phyloP scores from a whole-genome alignment of 1,284 basidiomycete genomes.

The Fomitopsis schrenkii region DNA sequence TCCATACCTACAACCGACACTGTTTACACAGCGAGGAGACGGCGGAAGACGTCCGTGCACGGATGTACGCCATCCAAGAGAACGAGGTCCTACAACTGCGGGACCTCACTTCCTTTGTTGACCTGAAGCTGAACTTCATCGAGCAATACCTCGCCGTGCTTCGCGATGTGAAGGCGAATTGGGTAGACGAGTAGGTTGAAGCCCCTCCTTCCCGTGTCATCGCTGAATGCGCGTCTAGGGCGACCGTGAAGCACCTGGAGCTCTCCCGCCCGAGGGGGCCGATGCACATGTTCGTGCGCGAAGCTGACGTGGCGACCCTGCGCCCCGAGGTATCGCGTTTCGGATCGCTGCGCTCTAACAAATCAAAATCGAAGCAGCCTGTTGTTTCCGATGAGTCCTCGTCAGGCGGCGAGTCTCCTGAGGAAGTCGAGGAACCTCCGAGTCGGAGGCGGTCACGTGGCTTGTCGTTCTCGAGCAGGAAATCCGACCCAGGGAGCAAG shows the following conservation, averaged over 20 bases:
- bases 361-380: conserved; percentile 18
- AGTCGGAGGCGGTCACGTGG: conserved; percentile 17
- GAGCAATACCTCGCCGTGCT: conserved; percentile 67
- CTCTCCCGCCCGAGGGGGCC: conserved; percentile 10
- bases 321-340: conserved; percentile 7
- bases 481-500: conserved; percentile 40
- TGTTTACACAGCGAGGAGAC: conserved; percentile 70
- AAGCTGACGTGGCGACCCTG: conserved; percentile 5
- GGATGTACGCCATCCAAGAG: conserved; percentile 75
- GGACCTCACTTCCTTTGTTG: conserved; percentile 66
- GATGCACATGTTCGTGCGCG: conserved; percentile 13
- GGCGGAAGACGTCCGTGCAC: conserved; percentile 69
- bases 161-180: conserved; percentile 59
- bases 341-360: conserved; percentile 17
- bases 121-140: conserved; percentile 71
- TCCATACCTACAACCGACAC: background rate
- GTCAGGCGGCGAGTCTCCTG: conserved; percentile 11
- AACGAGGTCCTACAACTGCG: conserved; percentile 67
- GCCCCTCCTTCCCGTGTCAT: background rate
- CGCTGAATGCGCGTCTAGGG: background rate
- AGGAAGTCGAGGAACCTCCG: conserved; percentile 9
- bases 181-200: conserved; percentile 55
- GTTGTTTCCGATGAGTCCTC: conserved; percentile 11
- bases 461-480: conserved; percentile 30
- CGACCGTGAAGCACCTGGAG: conserved; percentile 6